Evolutionary conservation across 169 alveolate genomes (phyloP).

Genomic region (Babesia microti): DNA sequence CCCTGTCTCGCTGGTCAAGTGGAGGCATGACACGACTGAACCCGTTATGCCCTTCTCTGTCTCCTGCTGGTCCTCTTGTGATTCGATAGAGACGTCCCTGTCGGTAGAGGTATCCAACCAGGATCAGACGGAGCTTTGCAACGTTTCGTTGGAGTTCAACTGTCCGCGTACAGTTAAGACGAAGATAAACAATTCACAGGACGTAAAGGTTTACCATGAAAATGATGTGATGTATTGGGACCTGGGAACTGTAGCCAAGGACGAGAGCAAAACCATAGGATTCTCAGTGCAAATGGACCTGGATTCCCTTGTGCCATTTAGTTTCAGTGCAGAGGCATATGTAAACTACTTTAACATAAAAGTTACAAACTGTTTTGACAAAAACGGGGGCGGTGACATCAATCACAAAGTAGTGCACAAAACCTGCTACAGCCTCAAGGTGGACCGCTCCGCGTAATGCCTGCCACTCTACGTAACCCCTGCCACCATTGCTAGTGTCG

Average conservation of each 20-base stretch:
- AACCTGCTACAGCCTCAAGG: too few species aligned
- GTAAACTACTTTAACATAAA: background rate
- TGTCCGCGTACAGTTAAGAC: conserved; percentile 26
- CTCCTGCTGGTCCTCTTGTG: conserved; percentile 40
- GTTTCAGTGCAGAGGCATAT: conserved; percentile 22
- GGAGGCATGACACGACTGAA: conserved; percentile 38
- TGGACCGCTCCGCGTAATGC: too few species aligned
- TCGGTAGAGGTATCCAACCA: conserved; percentile 33
- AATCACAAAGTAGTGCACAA: conserved; percentile 26
- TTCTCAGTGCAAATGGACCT: conserved; percentile 30
- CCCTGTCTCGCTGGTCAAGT: conserved; percentile 28
- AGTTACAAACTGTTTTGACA: conserved; percentile 35
- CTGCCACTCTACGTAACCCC: too few species aligned
- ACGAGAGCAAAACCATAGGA: conserved; percentile 24
- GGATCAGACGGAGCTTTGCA: conserved; percentile 9
- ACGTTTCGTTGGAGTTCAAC: conserved; percentile 24
- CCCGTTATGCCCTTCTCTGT: conserved; percentile 31
- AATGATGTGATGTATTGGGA: conserved; percentile 38
- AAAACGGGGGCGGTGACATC: conserved; percentile 26
- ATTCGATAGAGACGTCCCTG: conserved; percentile 18
- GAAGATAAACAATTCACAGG: conserved; percentile 18
- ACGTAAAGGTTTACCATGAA: conserved; percentile 19
- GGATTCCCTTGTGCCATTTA: conserved; percentile 36
- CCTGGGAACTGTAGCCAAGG: conserved; percentile 4
- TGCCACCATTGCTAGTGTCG: too few species aligned